Conservation (phyloP, 257 asterid genomes). For the Solanum clarkiae region DNA sequence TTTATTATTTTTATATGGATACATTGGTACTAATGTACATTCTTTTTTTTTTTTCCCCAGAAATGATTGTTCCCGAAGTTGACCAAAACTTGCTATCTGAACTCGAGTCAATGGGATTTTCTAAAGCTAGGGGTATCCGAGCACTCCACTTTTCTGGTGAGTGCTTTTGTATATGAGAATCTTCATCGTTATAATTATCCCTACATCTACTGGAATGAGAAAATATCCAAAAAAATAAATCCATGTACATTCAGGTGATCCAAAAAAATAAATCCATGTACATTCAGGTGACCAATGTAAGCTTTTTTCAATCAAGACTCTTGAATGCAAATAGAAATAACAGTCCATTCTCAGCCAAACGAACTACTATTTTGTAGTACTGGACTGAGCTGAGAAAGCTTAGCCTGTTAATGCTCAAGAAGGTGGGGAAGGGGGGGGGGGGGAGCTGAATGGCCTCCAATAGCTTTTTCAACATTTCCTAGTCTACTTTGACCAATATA, state of each 20-base stretch:
- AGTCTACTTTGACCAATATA: neutral
- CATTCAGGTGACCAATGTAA: neutral
- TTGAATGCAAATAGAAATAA: neutral
- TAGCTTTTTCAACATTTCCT: neutral
- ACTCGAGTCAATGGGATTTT: slow-evolving; percentile 85
- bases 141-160: slow-evolving; percentile 88
- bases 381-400: neutral
- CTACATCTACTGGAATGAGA: neutral
- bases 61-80: slow-evolving; percentile 93
- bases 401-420: neutral
- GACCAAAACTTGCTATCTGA: slow-evolving; percentile 55
- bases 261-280: neutral
- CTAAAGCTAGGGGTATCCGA: slow-evolving; percentile 76
- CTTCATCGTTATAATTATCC: neutral
- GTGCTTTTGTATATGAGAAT: neutral
- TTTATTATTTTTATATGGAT: neutral
- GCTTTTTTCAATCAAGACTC: neutral
- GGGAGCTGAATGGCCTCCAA: neutral
- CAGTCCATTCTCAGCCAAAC: neutral
- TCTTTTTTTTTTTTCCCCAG: slow-evolving; percentile 17
- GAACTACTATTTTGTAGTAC: neutral
- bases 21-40: neutral
- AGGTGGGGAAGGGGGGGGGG: neutral
- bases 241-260: neutral
- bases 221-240: neutral